Evolutionary conservation across 768 basidiomycete species (phyloP), one percentile per base, ranked within the genome.

Genomic region (Hygrophorus pudorinus): DNA sequence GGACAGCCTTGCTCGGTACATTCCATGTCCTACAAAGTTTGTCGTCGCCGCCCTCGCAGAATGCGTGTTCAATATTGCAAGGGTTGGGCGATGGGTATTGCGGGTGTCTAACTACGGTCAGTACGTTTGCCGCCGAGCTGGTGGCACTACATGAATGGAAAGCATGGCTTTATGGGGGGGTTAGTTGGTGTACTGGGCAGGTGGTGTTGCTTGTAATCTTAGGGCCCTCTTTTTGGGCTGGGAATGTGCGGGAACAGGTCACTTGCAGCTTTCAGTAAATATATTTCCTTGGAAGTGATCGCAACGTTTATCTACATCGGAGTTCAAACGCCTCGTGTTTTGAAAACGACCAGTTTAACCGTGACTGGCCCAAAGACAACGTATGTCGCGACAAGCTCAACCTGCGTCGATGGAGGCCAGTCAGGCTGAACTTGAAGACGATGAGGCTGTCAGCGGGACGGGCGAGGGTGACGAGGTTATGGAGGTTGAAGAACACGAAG

Each of bases 61-160:
- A 70, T 47, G 69, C 75, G 28, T 96, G 93, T 56, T 69, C 75
- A 18, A 66, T 89, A 14, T 61, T 97, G 33, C 82, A 87, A 56
- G 93, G 90, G 1, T 63, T 98, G 30, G 68, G 71, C 17, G 90
- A 97, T 58, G 96, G 96, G 5, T 97, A 90, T 57, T 97, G 93
- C 58, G 96, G 92, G 9, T 92, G 90, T 64, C 68, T 98, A 53
- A 93, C 85, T 1, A 99, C 96, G 1, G 75, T 99, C 53, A 90
- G 86, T 60, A 98, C 93, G 13, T 94, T 98, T 56, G 84, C 79
- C 1, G 81, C 81, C 7, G 96, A 99, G 58, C 59, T 87, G 16
- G 63, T 68, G 28, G 73, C 74, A 33, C 64, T 92, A 48, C 61
- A 66, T 34, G 59, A 67, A 27, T 58, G 75, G 60, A 77, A 73